phyloP scores from a whole-genome alignment of 305 asterid genomes.

The Striga hermonthica region DNA sequence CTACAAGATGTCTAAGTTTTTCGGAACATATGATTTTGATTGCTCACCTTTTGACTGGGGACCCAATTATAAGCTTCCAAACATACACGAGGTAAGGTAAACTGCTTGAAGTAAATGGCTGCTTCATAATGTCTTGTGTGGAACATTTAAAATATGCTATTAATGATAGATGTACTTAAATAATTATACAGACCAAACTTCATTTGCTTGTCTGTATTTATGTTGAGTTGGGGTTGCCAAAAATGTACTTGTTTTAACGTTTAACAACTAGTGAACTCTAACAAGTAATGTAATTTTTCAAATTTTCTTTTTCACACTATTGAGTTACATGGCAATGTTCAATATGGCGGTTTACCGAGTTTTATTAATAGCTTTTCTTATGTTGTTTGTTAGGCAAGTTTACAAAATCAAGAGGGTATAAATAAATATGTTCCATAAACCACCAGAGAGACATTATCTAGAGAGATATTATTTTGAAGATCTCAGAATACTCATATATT shows the following conservation, averaged over 20 bases:
- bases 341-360: constrained; percentile 9
- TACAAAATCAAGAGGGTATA: constrained; percentile 14
- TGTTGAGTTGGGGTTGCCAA: constrained; percentile 24
- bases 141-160: constrained; percentile 18
- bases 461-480: constrained; percentile 3
- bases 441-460: neutral
- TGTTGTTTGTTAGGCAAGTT: constrained; percentile 6
- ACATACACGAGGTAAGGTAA: constrained; percentile 77
- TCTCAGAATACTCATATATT: neutral
- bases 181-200: neutral
- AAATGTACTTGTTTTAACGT: constrained; percentile 12
- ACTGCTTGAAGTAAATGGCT: constrained; percentile 24
- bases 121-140: constrained; percentile 25
- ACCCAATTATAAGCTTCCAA: constrained; percentile 71
- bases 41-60: constrained; percentile 92
- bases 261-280: constrained; percentile 17
- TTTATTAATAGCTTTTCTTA: neutral
- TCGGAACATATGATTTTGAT: constrained; percentile 79
- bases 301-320: constrained; percentile 7
- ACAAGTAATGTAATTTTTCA: constrained; percentile 12
- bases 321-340: neutral
- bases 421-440: constrained; percentile 2
- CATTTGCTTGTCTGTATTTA: neutral
- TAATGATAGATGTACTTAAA: constrained; percentile 3
- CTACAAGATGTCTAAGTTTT: constrained; percentile 54